Conservation (phyloP, 202 grass and related monocot genomes). For the Musa balbisiana region DNA sequence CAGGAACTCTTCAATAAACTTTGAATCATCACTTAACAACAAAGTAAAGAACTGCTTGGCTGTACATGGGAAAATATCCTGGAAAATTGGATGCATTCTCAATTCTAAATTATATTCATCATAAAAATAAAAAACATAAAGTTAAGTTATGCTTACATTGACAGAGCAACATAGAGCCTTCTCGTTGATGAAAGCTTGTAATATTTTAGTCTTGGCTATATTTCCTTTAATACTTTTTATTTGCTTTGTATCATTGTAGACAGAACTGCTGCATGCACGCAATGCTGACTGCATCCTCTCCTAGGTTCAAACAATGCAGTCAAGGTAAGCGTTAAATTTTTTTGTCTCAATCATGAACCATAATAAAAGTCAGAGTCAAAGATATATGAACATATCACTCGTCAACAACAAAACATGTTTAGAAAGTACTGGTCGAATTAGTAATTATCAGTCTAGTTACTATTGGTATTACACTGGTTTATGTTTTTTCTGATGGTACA, state of each 20-base stretch:
- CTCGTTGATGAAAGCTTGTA: conserved; percentile 74
- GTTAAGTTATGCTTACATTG: conserved; percentile 41
- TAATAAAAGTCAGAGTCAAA: too few relatives aligned
- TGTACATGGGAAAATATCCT: conserved; percentile 85
- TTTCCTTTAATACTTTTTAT: conserved; percentile 34
- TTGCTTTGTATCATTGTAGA: conserved; percentile 20
- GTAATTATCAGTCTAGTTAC: too few relatives aligned
- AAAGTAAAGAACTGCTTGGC: conserved; percentile 57
- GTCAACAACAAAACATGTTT: too few relatives aligned
- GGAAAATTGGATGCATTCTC: conserved; percentile 21
- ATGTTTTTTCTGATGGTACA: too few relatives aligned
- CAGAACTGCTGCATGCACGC: conserved; percentile 22
- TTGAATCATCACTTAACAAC: conserved; percentile 67
- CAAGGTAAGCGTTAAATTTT: background rate
- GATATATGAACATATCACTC: too few relatives aligned
- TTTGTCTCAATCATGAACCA: too few relatives aligned
- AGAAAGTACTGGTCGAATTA: too few relatives aligned
- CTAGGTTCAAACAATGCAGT: conserved; percentile 14
- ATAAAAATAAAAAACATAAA: background rate
- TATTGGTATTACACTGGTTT: too few relatives aligned
- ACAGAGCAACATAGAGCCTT: conserved; percentile 50
- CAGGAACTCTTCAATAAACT: conserved; percentile 67
- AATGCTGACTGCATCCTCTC: conserved; percentile 38
- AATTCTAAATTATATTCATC: background rate
- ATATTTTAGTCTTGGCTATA: conserved; percentile 22